Conservation (phyloP, 2,329 filamentous ascomycete species). For the Colletotrichum eleusines region DNA sequence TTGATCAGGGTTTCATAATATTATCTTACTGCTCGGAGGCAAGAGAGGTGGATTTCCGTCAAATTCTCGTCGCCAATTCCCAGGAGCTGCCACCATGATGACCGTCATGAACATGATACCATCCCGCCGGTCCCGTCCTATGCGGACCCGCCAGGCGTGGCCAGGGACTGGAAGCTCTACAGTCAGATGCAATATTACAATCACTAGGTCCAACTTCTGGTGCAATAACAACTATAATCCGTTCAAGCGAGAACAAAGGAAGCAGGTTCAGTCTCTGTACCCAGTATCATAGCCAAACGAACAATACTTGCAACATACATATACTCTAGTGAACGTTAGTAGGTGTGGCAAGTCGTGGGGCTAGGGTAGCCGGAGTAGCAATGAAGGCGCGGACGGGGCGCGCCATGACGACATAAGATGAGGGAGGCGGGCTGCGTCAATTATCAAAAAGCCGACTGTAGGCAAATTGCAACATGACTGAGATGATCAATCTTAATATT, state of each 20-base stretch:
- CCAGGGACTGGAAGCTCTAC: too few relatives aligned
- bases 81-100: neutral
- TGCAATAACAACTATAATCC: slow-evolving; percentile 6
- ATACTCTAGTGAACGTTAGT: slow-evolving; percentile 1
- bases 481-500: slow-evolving; percentile 3
- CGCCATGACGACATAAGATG: slow-evolving; percentile 34
- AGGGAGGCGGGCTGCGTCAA: slow-evolving; percentile 17
- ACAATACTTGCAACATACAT: slow-evolving; percentile 6
- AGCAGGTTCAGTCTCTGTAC: neutral
- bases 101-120: neutral
- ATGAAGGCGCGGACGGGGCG: slow-evolving; percentile 6
- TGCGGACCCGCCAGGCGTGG: too few relatives aligned
- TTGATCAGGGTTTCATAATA: neutral
- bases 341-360: neutral
- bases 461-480: slow-evolving; percentile 22
- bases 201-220: neutral
- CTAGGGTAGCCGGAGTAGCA: slow-evolving; percentile 31
- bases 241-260: neutral
- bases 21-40: neutral
- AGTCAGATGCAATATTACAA: slow-evolving; percentile 1
- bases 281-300: neutral
- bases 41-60: neutral
- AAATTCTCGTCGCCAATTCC: neutral
- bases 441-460: slow-evolving; percentile 17
- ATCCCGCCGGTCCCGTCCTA: neutral